Percentiles rank a stretch among this genome's conserved stretches.
Evolutionary conservation across 1,284 basidiomycete species (phyloP).

Genomic region (Sutorius eximius): DNA sequence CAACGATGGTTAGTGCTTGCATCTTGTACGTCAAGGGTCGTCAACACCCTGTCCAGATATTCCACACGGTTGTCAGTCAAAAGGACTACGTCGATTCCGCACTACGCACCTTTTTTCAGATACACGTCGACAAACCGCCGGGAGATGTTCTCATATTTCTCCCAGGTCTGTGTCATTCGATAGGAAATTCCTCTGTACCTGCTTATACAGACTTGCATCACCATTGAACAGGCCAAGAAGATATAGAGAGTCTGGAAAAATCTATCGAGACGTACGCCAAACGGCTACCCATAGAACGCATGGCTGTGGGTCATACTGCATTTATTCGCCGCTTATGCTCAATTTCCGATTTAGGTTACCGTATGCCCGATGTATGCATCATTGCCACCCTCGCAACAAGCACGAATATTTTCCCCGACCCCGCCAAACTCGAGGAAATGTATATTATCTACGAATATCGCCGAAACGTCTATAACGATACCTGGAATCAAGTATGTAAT

Average conservation of each 20-base stretch:
- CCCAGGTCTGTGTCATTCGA: constrained; percentile 54
- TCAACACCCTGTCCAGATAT: constrained; percentile 87
- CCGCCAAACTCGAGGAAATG: constrained; percentile 80
- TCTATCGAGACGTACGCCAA: constrained; percentile 67
- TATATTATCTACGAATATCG: constrained; percentile 93
- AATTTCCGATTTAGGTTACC: constrained; percentile 52
- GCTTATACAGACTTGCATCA: constrained; percentile 1
- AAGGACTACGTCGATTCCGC: constrained; percentile 89
- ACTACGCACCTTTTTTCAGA: constrained; percentile 86
- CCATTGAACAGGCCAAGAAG: constrained; percentile 75
- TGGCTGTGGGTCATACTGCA: constrained; percentile 44
- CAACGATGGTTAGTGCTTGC: constrained; percentile 68
- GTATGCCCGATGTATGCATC: constrained; percentile 85
- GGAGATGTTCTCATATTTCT: constrained; percentile 96
- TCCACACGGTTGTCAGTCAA: constrained; percentile 71
- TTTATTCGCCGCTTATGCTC: background rate
- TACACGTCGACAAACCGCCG: constrained; percentile 76
- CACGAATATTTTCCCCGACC: constrained; percentile 73
- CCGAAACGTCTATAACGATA: constrained; percentile 98
- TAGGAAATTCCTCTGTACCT: background rate
- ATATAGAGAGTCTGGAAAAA: constrained; percentile 87
- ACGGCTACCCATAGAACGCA: constrained; percentile 57
- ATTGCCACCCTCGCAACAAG: constrained; percentile 76
- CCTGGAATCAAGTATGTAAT: constrained; percentile 95
- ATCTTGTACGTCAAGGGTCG: constrained; percentile 91